Base-by-base conservation (phyloP, 495 filamentous ascomycete species). In the Xylaria scruposa region DNA sequence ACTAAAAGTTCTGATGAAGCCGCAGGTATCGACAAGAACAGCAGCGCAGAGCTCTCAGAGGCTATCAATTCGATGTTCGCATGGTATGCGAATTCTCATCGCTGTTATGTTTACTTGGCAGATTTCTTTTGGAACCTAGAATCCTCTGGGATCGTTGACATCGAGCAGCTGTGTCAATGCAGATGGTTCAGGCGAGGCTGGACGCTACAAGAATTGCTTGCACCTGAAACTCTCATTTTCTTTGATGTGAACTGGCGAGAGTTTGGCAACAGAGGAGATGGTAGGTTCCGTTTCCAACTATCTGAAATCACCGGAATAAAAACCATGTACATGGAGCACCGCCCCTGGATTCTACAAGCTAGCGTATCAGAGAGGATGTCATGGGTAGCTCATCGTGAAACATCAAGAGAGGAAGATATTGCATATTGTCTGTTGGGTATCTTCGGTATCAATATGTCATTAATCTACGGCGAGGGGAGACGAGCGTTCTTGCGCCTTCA, bases 181-280 rank as follows among this genome's bases (percentile, higher is more conserved):
- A 19, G 58, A 1, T 84, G 83, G 81, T 83, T 84, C 59, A 77
- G 71, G 1, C 69, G 83, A 33, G 82, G 83, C 0, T 84, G 80
- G 79, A 83, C 81, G 3, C 64, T 83, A 42, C 79, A 83, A 40
- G 81, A 83, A 62, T 76, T 83, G 0, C 59, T 84, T 2, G 78
- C 81, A 0, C 78, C 79, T 0, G 4, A 10, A 6, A 47, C 71
- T 0, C 17, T 84, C 2, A 15, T 70, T 0, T 84, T 84, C 68
- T 81, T 73, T 54, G 72, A 78, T 26, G 6, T 15, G 1, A 42
- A 69, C 21, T 83, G 81, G 58, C 31, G 9, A 13, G n/a, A 21
- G 19, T 8, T 38, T 13, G 58, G 58, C 1, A 19, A 61, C 2
- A 61, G 40, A 42, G 12, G 29, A n/a, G 36, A 61, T 24, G 8